Evolutionary conservation across 495 filamentous ascomycete species (phyloP).

Genomic region (Parmelia sp.): DNA sequence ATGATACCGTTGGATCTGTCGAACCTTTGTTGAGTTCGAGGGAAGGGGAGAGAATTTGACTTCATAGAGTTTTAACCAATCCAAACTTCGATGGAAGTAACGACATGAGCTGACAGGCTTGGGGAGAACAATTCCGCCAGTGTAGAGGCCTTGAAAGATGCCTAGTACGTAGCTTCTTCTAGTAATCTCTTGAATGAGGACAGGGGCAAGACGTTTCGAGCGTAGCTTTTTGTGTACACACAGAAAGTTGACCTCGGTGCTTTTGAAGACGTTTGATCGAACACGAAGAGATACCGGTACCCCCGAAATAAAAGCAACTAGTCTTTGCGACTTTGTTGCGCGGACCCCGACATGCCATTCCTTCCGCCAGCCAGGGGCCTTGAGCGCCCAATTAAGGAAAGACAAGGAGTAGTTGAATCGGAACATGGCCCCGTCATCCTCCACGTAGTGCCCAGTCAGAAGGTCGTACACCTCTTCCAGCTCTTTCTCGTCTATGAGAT

Average conservation of each 20-base stretch:
- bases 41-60: slow-evolving; percentile 86
- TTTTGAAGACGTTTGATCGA: slow-evolving; percentile 63
- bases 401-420: slow-evolving; percentile 87
- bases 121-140: slow-evolving; percentile 81
- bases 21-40: slow-evolving; percentile 66
- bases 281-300: slow-evolving; percentile 78
- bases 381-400: slow-evolving; percentile 88
- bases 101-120: slow-evolving; percentile 85
- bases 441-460: slow-evolving; percentile 87
- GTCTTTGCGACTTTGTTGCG: slow-evolving; percentile 63
- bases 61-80: slow-evolving; percentile 94
- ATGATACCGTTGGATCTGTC: slow-evolving; percentile 72
- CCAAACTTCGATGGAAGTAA: slow-evolving; percentile 86
- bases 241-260: slow-evolving; percentile 94
- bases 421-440: slow-evolving; percentile 95
- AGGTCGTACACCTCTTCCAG: slow-evolving; percentile 82
- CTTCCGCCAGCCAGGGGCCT: slow-evolving; percentile 90
- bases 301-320: slow-evolving; percentile 92
- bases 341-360: slow-evolving; percentile 95
- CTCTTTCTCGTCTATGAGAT: slow-evolving; percentile 63
- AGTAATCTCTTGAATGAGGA: slow-evolving; percentile 96
- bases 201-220: slow-evolving; percentile 80
- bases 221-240: slow-evolving; percentile 97
- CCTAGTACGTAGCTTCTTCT: slow-evolving; percentile 74
- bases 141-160: slow-evolving; percentile 93